phyloP scores from a whole-genome alignment of 2,329 filamentous ascomycete genomes.

The Arthrinium phaeospermum region DNA sequence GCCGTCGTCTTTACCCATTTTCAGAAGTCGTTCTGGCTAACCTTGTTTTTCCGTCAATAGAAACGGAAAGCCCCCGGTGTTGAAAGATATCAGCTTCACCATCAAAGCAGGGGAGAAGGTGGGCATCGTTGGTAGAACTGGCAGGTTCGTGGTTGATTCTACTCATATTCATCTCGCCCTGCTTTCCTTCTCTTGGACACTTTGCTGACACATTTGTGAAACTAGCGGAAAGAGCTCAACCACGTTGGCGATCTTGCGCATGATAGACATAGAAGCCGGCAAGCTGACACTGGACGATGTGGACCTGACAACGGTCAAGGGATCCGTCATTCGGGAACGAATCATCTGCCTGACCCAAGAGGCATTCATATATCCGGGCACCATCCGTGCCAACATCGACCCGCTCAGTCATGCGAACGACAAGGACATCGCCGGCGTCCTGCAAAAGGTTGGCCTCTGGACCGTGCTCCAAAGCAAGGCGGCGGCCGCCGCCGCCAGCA shows the following conservation, averaged over 20 bases:
- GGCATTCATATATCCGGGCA: conserved; percentile 24
- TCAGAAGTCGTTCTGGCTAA: background rate
- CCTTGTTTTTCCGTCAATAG: background rate
- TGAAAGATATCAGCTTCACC: conserved; percentile 23
- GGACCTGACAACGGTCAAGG: conserved; percentile 21
- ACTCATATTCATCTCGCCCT: background rate
- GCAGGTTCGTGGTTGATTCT: conserved; percentile 21
- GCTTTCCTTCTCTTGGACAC: too few species aligned
- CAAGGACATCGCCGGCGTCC: conserved; percentile 20
- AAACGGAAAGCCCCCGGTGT: conserved; percentile 10
- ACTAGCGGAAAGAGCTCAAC: conserved; percentile 30
- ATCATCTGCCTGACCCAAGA: conserved; percentile 27
- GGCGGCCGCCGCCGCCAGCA: conserved; percentile 49
- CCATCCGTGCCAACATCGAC: conserved; percentile 25
- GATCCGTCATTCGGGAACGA: conserved; percentile 22
- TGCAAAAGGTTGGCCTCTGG: conserved; percentile 26
- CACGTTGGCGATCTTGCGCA: conserved; percentile 23
- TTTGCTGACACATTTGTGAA: background rate
- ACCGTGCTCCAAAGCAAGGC: conserved; percentile 20
- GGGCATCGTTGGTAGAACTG: conserved; percentile 25
- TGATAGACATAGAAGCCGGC: conserved; percentile 24
- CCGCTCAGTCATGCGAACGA: conserved; percentile 12
- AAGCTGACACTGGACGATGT: conserved; percentile 25
- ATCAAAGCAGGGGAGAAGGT: conserved; percentile 22
- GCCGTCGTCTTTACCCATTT: background rate